phyloP scores from a whole-genome alignment of 768 basidiomycete species.

The Lactifluus piperatus region DNA sequence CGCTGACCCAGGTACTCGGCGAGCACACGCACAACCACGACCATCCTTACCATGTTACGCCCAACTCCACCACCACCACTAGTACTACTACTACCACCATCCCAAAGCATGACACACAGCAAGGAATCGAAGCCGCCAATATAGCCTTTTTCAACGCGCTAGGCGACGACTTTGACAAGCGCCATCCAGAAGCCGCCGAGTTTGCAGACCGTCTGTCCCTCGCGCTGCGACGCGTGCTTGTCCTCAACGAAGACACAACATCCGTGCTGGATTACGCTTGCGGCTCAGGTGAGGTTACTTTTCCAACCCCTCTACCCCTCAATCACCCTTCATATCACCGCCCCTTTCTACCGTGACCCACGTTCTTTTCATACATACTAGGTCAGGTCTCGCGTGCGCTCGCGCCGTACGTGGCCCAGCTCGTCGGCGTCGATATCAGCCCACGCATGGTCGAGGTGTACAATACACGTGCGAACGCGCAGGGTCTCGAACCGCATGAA shows the following conservation, averaged over 20 bases:
- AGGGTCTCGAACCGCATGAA: constrained; percentile 55
- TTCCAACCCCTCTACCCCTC: not conserved
- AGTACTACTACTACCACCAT: not conserved
- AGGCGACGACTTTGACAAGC: constrained; percentile 1
- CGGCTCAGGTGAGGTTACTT: constrained; percentile 2
- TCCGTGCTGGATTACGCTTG: constrained; percentile 12
- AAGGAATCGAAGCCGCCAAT: constrained; percentile 7
- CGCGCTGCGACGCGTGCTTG: not conserved
- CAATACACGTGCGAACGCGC: constrained; percentile 47
- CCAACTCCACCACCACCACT: not conserved
- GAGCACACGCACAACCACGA: not conserved
- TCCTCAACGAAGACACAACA: constrained; percentile 1
- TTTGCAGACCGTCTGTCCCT: not conserved
- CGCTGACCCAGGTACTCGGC: no score
- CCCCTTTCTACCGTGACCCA: no score
- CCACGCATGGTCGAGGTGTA: constrained; percentile 59
- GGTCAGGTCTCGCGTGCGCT: constrained; percentile 58
- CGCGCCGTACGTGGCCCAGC: constrained; percentile 47
- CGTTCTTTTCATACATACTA: constrained; percentile 21
- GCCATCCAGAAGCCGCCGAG: not conserved
- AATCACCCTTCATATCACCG: not conserved
- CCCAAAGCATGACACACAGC: not conserved
- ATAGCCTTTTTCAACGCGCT: constrained; percentile 3
- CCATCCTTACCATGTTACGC: not conserved
- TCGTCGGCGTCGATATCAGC: constrained; percentile 73